phyloP scores from a whole-genome alignment of 2,329 filamentous ascomycete genomes.

The Coniochaeta sp. region DNA sequence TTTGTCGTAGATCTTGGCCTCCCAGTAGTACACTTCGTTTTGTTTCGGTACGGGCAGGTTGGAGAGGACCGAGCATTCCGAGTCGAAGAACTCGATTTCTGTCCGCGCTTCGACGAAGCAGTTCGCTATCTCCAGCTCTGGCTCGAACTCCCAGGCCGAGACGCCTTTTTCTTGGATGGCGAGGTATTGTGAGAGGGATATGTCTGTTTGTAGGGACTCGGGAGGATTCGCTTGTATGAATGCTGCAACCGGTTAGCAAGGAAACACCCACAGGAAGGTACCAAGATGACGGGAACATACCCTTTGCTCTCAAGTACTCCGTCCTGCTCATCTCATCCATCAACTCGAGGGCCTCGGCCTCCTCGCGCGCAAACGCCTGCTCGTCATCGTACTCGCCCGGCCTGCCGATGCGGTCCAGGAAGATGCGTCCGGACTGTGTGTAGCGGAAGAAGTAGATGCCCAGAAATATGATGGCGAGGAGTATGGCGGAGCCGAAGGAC shows the following conservation, averaged over 20 bases:
- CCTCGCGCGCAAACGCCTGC: conserved; percentile 86
- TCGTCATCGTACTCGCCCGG: conserved; percentile 98
- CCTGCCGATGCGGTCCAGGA: conserved; percentile 85
- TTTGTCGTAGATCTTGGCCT: conserved; percentile 97
- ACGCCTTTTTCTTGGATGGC: conserved; percentile 99
- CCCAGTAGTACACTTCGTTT: conserved; percentile 99
- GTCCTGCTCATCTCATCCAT: conserved; percentile 92
- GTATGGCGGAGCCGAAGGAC: conserved; percentile 82
- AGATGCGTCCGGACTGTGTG: conserved; percentile 78
- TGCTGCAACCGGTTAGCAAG: conserved; percentile 44
- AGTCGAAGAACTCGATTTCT: conserved; percentile 98
- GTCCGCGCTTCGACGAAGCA: conserved; percentile 96
- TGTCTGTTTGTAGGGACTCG: conserved; percentile 92
- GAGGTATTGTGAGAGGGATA: conserved; percentile 93
- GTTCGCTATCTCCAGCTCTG: conserved; percentile 97
- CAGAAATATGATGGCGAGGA: conserved; percentile 73
- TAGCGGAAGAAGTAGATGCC: conserved; percentile 93
- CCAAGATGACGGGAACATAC: conserved; percentile 40
- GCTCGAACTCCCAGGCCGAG: conserved; percentile 99
- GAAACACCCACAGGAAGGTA: background rate
- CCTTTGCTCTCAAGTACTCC: conserved; percentile 92
- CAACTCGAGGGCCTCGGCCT: conserved; percentile 86
- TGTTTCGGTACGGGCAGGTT: conserved; percentile 97
- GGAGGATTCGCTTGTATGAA: conserved; percentile 92
- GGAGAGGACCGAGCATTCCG: conserved; percentile 93